Conservation (phyloP, 257 asterid species). For the Solanum sejunctum region DNA sequence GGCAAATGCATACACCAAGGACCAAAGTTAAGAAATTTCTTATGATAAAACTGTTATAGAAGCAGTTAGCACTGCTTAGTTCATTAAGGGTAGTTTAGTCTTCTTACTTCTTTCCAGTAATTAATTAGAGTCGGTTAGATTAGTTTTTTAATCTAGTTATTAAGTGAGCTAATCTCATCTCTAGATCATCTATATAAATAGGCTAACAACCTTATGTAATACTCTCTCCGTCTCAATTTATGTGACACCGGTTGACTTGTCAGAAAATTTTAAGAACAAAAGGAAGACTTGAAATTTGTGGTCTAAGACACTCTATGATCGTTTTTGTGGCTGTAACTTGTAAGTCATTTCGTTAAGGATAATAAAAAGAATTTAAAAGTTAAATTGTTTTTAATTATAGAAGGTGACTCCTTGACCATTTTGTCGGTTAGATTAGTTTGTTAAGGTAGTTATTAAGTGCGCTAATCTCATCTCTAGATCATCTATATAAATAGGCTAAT, state of each 20-base stretch:
- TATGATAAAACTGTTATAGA: neutral
- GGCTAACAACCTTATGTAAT: neutral
- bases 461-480: neutral
- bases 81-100: no score
- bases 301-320: neutral
- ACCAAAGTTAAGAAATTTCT: neutral
- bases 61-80: neutral
- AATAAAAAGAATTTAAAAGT: no score
- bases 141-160: neutral
- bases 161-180: neutral
- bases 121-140: neutral
- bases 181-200: neutral
- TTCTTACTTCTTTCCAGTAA: neutral
- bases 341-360: neutral
- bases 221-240: neutral
- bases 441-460: neutral
- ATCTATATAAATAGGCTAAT: neutral
- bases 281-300: neutral
- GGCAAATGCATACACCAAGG: neutral
- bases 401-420: neutral
- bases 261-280: neutral
- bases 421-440: neutral
- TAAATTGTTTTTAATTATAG: neutral
- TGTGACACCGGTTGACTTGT: neutral
- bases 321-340: neutral